phyloP scores from a whole-genome alignment of 768 basidiomycete genomes.

The Phlebiopsis flavidoalba region DNA sequence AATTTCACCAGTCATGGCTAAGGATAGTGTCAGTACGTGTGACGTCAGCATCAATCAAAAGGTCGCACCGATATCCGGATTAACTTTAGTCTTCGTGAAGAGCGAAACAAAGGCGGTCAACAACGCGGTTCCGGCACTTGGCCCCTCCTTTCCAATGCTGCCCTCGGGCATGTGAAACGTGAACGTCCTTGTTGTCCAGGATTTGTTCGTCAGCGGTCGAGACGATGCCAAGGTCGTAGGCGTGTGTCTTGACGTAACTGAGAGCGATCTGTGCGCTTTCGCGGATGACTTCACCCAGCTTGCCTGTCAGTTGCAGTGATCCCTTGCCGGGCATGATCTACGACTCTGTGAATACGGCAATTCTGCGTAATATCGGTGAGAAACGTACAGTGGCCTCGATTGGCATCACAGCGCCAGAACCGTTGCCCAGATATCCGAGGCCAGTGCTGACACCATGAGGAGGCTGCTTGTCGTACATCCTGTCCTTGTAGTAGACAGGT shows the following conservation, averaged over 20 bases:
- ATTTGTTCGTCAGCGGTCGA: conserved; percentile 65
- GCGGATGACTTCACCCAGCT: conserved; percentile 95
- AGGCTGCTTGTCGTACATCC: conserved; percentile 76
- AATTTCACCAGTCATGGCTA: conserved; percentile 98
- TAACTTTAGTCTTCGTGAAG: conserved; percentile 79
- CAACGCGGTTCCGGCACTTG: conserved; percentile 94
- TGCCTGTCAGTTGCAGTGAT: conserved; percentile 86
- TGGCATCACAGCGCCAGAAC: conserved; percentile 95
- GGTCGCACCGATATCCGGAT: conserved; percentile 75
- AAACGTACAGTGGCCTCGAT: conserved; percentile 86
- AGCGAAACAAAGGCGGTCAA: conserved; percentile 87
- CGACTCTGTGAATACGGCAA: neutral
- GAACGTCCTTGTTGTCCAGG: conserved; percentile 81
- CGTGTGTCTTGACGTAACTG: conserved; percentile 90
- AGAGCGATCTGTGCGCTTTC: conserved; percentile 95
- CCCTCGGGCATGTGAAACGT: conserved; percentile 98
- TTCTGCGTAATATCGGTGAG: neutral
- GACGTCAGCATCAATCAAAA: conserved; percentile 20
- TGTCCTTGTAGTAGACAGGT: conserved; percentile 90
- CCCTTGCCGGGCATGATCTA: conserved; percentile 98
- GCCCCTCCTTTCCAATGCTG: conserved; percentile 91
- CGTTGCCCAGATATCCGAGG: conserved; percentile 93
- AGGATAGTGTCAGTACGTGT: neutral
- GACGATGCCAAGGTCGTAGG: conserved; percentile 86
- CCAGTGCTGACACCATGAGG: conserved; percentile 95